Conservation (phyloP, 202 grass and related monocot species). For the Digitaria exilis region DNA sequence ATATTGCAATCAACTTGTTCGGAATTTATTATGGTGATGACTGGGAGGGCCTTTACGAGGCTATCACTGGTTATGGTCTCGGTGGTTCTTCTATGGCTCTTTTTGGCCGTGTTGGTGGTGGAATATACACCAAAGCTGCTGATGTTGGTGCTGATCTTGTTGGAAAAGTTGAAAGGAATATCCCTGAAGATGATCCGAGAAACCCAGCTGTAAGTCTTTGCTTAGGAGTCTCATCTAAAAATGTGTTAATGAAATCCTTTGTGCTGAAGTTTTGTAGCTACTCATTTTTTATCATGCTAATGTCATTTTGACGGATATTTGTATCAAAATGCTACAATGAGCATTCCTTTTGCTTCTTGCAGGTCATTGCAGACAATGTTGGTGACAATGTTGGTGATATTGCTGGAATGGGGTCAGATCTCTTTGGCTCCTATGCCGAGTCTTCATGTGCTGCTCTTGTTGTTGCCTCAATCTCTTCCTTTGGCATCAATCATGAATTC, state of each 20-base stretch:
- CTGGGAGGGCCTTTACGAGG: conserved; percentile 88
- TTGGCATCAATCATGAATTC: conserved; percentile 86
- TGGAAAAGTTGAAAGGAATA: conserved; percentile 86
- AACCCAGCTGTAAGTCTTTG: conserved; percentile 80
- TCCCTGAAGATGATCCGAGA: conserved; percentile 87
- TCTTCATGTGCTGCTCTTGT: conserved; percentile 91
- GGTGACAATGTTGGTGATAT: conserved; percentile 97
- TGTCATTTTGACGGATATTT: not conserved
- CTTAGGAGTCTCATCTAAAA: conserved; percentile 10
- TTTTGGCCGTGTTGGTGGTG: conserved; percentile 91
- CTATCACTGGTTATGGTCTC: conserved; percentile 87
- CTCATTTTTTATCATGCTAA: not conserved
- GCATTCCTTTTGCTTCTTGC: conserved; percentile 25
- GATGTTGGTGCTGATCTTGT: conserved; percentile 93
- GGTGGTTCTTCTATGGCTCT: conserved; percentile 93
- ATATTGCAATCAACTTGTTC: conserved; percentile 80
- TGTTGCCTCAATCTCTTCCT: conserved; percentile 92
- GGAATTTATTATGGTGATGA: conserved; percentile 94
- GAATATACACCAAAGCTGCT: conserved; percentile 93
- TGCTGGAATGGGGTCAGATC: conserved; percentile 95
- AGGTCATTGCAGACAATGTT: conserved; percentile 97
- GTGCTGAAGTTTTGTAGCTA: not conserved
- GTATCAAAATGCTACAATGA: not conserved
- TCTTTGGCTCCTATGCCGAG: conserved; percentile 91
- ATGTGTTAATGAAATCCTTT: not conserved